These are phyloP conservation scores for Plantago elongata DNA, from an alignment of 257 asterid species.

Conservation along the genomic window DNA sequence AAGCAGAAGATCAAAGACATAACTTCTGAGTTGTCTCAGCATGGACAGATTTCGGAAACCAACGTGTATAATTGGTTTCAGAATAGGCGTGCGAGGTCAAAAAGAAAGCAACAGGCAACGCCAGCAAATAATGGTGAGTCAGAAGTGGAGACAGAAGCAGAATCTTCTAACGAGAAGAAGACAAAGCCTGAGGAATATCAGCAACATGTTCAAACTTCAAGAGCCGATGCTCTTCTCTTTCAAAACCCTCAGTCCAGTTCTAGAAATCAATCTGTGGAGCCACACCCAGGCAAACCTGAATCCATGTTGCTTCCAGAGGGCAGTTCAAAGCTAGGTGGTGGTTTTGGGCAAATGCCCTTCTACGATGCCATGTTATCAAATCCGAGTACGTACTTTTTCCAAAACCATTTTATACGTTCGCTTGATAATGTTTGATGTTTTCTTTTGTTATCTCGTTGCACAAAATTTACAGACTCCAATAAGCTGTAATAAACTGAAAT, in stretches of 20 bases:
- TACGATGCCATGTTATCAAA: slow-evolving; percentile 58
- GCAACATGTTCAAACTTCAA: slow-evolving; percentile 38
- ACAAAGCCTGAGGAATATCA: slow-evolving; percentile 72
- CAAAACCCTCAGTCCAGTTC: slow-evolving; percentile 30
- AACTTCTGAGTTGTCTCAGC: slow-evolving; percentile 81
- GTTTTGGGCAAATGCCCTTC: slow-evolving; percentile 61
- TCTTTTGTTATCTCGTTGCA: no score
- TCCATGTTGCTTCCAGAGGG: slow-evolving; percentile 63
- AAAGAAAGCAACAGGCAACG: slow-evolving; percentile 74
- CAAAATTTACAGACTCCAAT: no score
- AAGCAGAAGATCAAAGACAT: slow-evolving; percentile 96
- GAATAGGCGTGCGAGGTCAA: slow-evolving; percentile 96
- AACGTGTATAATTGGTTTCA: slow-evolving; percentile 99
- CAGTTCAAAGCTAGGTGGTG: slow-evolving; percentile 52
- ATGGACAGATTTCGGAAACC: slow-evolving; percentile 94
- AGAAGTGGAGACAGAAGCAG: slow-evolving; percentile 93
- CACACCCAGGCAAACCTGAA: slow-evolving; percentile 50
- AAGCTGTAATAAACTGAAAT: no score
- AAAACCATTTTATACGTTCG: not conserved
- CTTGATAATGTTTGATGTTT: no score
- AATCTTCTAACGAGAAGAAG: slow-evolving; percentile 82
- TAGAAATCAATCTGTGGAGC: slow-evolving; percentile 42
- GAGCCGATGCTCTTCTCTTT: slow-evolving; percentile 56
- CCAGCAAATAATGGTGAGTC: slow-evolving; percentile 61
- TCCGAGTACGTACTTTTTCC: slow-evolving; percentile 42